Conservation (phyloP, 1,284 basidiomycete species). For the Inonotus hispidus region DNA sequence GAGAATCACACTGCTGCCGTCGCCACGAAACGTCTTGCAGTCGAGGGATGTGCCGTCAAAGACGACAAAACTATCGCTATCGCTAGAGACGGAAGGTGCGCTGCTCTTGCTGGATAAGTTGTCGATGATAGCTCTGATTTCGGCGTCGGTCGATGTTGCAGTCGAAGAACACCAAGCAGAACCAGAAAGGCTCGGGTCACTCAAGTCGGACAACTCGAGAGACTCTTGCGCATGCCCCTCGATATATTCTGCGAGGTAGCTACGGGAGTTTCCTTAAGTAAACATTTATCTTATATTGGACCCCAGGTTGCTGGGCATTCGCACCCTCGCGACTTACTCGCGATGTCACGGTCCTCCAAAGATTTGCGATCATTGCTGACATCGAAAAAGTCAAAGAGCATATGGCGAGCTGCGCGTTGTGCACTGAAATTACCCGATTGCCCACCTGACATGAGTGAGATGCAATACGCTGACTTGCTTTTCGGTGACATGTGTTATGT, state of each 20-base stretch:
- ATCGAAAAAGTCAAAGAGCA: conserved; percentile 19
- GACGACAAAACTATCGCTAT: too few species aligned
- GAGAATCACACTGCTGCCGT: too few species aligned
- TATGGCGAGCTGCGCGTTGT: conserved; percentile 29
- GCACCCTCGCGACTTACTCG: conserved; percentile 28
- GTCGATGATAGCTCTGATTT: not conserved
- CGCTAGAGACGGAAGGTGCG: too few species aligned
- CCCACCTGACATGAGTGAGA: conserved; percentile 28
- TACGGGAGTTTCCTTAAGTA: not conserved
- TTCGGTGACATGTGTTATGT: conserved; percentile 25
- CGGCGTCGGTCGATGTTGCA: not conserved
- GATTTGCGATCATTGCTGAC: conserved; percentile 28
- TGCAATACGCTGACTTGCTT: conserved; percentile 30
- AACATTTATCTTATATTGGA: not conserved
- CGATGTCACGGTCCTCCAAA: conserved; percentile 28
- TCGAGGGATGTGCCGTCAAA: too few species aligned
- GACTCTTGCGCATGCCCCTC: conserved; percentile 24
- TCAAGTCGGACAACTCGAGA: conserved; percentile 20
- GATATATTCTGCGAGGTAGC: conserved; percentile 29
- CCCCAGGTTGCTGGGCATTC: conserved; percentile 28
- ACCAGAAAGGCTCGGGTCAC: not conserved
- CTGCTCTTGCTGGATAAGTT: too few species aligned
- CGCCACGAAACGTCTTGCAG: too few species aligned
- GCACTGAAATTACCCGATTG: conserved; percentile 29
- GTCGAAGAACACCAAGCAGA: too few species aligned